Evolutionary conservation across 805 yeast genomes (phyloP).

Genomic region (Yamadazyma sp.): DNA sequence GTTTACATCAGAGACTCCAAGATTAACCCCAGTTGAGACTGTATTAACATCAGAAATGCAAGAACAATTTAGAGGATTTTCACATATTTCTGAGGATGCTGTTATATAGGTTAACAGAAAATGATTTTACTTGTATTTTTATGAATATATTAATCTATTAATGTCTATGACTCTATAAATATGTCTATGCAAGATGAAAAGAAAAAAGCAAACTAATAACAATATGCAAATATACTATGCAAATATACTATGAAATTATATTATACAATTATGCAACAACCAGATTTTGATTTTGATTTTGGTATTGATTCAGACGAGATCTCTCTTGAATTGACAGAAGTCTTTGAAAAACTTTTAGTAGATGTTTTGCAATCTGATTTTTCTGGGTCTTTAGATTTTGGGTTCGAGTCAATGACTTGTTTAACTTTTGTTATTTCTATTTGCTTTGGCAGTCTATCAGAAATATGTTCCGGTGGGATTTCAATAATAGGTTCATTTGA

Average conservation of each 20-base stretch:
- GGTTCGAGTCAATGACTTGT: too few species aligned
- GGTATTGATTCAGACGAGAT: neutral
- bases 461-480: neutral
- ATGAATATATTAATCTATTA: neutral
- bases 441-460: too few species aligned
- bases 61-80: constrained; percentile 96
- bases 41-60: constrained; percentile 83
- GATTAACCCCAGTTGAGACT: constrained; percentile 91
- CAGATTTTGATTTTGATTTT: neutral
- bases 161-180: neutral
- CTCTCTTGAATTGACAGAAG: too few species aligned
- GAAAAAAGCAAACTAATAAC: neutral
- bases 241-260: too few species aligned
- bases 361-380: too few species aligned
- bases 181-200: neutral
- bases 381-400: neutral
- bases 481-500: neutral
- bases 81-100: constrained; percentile 71
- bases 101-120: constrained; percentile 19
- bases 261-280: constrained; percentile 4
- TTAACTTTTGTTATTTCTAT: too few species aligned
- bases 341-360: too few species aligned
- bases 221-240: neutral
- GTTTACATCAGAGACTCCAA: constrained; percentile 91
- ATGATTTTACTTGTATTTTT: constrained; percentile 2